A percentile compares a stretch with the other conserved stretches of the same genome.
These are phyloP conservation scores for Talaromyces stipitatus DNA, from an alignment of 495 filamentous ascomycete species.

Conservation along the genomic window DNA sequence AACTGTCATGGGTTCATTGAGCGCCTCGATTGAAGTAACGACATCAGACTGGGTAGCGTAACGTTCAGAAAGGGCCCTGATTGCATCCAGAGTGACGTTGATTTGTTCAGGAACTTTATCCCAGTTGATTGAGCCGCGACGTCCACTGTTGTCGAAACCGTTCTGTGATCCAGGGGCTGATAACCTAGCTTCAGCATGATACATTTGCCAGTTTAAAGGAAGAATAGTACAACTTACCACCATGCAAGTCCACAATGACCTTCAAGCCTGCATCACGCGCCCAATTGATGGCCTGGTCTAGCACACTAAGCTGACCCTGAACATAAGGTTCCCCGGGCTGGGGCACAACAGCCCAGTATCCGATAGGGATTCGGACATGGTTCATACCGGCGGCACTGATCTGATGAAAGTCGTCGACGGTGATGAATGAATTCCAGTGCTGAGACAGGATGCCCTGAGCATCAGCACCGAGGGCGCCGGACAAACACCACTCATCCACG, in stretches of 20 bases:
- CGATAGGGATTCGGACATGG: constrained; percentile 71
- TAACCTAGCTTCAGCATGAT: constrained; percentile 12
- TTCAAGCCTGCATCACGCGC: constrained; percentile 54
- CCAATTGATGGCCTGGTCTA: constrained; percentile 63
- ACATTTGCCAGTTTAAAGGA: no score
- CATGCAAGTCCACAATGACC: constrained; percentile 65
- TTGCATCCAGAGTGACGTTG: constrained; percentile 46
- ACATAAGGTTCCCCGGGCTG: constrained; percentile 61
- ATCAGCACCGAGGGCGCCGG: constrained; percentile 40
- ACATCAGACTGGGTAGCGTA: constrained; percentile 57
- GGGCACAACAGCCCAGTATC: constrained; percentile 65
- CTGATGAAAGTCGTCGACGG: constrained; percentile 55
- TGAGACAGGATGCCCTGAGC: constrained; percentile 37
- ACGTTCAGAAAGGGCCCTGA: constrained; percentile 49
- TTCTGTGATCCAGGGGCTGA: constrained; percentile 71
- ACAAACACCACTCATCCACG: constrained; percentile 59
- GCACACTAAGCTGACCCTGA: constrained; percentile 58
- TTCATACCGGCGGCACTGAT: constrained; percentile 62
- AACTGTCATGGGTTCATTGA: constrained; percentile 58
- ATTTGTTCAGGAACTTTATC: constrained; percentile 47
- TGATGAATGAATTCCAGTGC: constrained; percentile 62
- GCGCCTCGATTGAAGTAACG: constrained; percentile 60
- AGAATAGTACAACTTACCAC: constrained; percentile 37
- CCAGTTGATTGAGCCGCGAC: constrained; percentile 59
- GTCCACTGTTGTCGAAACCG: constrained; percentile 72